Conservation (phyloP, 176 grass and related monocot genomes). For the Zea luxurians region DNA sequence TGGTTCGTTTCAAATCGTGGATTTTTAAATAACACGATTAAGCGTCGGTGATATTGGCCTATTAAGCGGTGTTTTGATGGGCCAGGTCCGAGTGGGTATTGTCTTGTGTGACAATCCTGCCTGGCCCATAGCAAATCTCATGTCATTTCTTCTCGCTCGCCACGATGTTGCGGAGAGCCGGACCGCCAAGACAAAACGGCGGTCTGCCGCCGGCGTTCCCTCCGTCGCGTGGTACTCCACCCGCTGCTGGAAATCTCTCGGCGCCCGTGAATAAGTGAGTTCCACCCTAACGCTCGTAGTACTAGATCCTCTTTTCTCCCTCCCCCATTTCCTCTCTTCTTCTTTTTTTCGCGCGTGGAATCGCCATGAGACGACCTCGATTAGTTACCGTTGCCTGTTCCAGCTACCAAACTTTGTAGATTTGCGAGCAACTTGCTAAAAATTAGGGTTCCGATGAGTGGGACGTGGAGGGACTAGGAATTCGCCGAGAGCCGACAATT, state of each 20-base stretch:
- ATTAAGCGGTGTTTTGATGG: too few species aligned
- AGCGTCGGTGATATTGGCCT: too few species aligned
- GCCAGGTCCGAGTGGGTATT: too few species aligned
- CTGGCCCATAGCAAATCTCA: too few species aligned
- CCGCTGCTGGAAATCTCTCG: not conserved
- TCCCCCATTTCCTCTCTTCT: too few species aligned
- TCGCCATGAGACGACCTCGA: not conserved
- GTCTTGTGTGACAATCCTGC: too few species aligned
- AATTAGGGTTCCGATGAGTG: not conserved
- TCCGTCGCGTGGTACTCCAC: not conserved
- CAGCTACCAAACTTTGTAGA: not conserved
- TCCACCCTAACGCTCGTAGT: not conserved
- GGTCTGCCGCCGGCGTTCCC: too few species aligned
- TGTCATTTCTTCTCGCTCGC: too few species aligned
- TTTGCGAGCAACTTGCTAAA: not conserved
- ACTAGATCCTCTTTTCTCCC: not conserved
- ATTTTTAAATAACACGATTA: too few species aligned
- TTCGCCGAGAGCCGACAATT: not conserved
- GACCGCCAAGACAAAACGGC: too few species aligned
- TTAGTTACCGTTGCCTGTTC: not conserved
- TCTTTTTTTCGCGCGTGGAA: not conserved
- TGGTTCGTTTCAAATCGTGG: too few species aligned
- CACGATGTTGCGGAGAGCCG: too few species aligned
- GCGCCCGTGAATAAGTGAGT: not conserved
- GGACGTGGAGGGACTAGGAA: slow-evolving; percentile 8